These are phyloP conservation scores for Thermomucor indicae-seudaticae DNA, from an alignment of 371 early-diverging fungal species.

Conservation along the genomic window DNA sequence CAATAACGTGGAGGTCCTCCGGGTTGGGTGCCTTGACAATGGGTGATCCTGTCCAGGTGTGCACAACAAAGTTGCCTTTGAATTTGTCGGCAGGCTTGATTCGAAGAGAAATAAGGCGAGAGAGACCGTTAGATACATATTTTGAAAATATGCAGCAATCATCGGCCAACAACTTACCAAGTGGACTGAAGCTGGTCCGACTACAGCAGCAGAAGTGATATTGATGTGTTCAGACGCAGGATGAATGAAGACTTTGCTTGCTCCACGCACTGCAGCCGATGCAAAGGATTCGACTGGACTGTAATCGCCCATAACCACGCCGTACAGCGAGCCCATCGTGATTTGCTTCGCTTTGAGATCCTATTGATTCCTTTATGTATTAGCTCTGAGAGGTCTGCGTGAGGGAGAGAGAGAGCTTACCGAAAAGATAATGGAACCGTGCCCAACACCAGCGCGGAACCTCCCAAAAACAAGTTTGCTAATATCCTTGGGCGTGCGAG, in stretches of 20 bases:
- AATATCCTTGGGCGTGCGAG: slow-evolving; percentile 4
- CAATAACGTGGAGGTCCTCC: slow-evolving; percentile 17
- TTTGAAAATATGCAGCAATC: neutral
- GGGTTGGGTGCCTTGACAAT: slow-evolving; percentile 17
- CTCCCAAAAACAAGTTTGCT: slow-evolving; percentile 1
- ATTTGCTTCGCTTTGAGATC: slow-evolving; percentile 10
- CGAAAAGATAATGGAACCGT: slow-evolving; percentile 13
- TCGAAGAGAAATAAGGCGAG: neutral
- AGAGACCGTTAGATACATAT: neutral
- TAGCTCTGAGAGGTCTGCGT: neutral
- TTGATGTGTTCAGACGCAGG: slow-evolving; percentile 3
- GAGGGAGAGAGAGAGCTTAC: neutral
- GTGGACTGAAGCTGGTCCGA: slow-evolving; percentile 8
- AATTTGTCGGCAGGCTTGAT: slow-evolving; percentile 13
- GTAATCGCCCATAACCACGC: slow-evolving; percentile 12
- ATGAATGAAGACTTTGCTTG: slow-evolving; percentile 4
- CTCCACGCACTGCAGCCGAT: slow-evolving; percentile 10
- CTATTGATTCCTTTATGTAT: neutral
- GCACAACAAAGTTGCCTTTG: slow-evolving; percentile 13
- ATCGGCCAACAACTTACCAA: slow-evolving; percentile 4
- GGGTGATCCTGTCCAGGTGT: slow-evolving; percentile 8
- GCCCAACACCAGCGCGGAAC: slow-evolving; percentile 10
- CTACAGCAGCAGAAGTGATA: slow-evolving; percentile 5
- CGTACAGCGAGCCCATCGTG: slow-evolving; percentile 9
- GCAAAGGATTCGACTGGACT: neutral